Evolutionary conservation across 306 rosid species (phyloP).

Genomic region (Senna tora): DNA sequence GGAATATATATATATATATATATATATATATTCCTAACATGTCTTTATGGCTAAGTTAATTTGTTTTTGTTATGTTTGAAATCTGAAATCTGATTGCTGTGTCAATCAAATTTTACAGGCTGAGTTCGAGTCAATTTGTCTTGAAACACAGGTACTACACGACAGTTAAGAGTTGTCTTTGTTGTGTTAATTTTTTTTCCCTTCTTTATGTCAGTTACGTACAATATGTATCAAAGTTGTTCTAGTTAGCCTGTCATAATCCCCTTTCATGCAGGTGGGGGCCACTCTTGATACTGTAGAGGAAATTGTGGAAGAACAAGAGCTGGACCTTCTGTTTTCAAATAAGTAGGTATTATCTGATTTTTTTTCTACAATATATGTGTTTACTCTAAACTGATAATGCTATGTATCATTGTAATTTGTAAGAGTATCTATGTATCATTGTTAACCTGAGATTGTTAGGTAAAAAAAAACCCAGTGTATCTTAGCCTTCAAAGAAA

Average conservation of each 20-base stretch:
- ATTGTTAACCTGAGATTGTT: conserved; percentile 22
- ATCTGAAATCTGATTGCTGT: not conserved
- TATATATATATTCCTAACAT: no score
- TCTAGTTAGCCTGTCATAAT: conserved; percentile 29
- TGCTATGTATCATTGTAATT: conserved; percentile 26
- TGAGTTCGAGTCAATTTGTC: conserved; percentile 9
- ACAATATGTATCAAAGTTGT: not conserved
- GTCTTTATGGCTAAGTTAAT: not conserved
- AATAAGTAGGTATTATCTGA: conserved; percentile 47
- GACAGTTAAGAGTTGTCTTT: not conserved
- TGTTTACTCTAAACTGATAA: not conserved
- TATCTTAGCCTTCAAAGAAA: conserved; percentile 1
- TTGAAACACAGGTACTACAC: conserved; percentile 10
- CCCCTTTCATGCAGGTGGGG: conserved; percentile 64
- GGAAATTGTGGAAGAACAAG: conserved; percentile 79
- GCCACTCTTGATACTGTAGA: conserved; percentile 72
- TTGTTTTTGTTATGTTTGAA: not conserved
- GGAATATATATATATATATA: no score
- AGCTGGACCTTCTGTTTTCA: conserved; percentile 61
- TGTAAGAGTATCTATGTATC: conserved; percentile 1
- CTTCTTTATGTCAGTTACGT: not conserved
- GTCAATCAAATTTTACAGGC: conserved; percentile 13
- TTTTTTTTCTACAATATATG: conserved; percentile 27
- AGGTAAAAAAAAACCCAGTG: not conserved
- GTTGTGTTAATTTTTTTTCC: not conserved